Evolutionary conservation across 495 filamentous ascomycete genomes (phyloP), one percentile per base, ranked within the genome.

Genomic region (Penicillium egyptiacum): DNA sequence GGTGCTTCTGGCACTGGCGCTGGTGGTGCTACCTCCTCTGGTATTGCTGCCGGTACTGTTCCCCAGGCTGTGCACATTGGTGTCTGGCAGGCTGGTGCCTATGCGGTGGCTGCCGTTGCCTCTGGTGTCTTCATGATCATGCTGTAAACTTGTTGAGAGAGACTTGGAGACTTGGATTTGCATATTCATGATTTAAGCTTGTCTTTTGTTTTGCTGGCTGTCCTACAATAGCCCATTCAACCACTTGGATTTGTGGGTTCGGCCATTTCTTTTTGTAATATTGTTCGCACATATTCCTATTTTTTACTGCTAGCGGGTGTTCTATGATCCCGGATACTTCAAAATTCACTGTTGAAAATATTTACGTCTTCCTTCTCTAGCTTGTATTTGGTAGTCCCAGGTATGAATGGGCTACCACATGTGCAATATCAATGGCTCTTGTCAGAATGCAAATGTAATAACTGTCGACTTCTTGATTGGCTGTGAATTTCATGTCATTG

Each of bases 41-140:
- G 73, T 49, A 69, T 63, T 57, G 76, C 77, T 42, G 75, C 70
- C 40, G 63, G 68, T 22, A 65, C 68, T 42, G 71, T 81, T 47
- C 77, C 82, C 42, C 78, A 81, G 52, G 64, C 79, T 40, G 78
- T 92, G 46, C 74, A 81, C 49, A 69, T 88, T 55, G 88, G 88
- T 31, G 71, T 82, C 56, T 70, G 89, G 70, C 83, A 82, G 44
- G 59, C 92, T 19, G 85, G 88, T 62, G 77, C 82, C 8, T 95
- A 93, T 64, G 65, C 87, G 28, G 62, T 88, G 39, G 82, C 81
- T 31, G 90, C 90, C 25, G 73, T 85, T 64, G 70, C 83, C 28
- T 82, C 86, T 37, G 91, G 89, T 64, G 82, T 79, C 53, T 84
- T 81, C 50, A 92, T 96, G 89, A 76, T 93, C 53, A 65, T 91